Evolutionary conservation across 2,329 filamentous ascomycete species (phyloP).

Genomic region (Capronia coronata): DNA sequence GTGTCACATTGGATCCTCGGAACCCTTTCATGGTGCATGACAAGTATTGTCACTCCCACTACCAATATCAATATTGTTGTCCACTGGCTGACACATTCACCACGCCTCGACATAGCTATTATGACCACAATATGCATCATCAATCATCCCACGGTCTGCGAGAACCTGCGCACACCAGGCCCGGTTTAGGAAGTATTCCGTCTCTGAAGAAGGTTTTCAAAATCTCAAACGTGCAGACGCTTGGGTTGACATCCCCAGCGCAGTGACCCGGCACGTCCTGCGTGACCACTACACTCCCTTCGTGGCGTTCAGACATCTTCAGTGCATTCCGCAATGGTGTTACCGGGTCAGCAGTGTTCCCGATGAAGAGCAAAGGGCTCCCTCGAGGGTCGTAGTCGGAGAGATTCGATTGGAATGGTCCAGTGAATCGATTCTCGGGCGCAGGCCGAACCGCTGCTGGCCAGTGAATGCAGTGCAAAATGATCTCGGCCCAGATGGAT

Average conservation of each 20-base stretch:
- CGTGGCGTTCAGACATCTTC: constrained; percentile 38
- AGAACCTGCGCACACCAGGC: constrained; percentile 35
- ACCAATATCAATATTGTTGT: too few species aligned
- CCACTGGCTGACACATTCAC: too few species aligned
- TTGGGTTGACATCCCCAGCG: constrained; percentile 31
- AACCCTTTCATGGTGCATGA: too few species aligned
- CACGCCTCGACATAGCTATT: too few species aligned
- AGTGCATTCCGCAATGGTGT: constrained; percentile 45
- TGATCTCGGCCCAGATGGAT: constrained; percentile 35
- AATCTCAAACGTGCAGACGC: constrained; percentile 34
- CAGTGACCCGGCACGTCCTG: constrained; percentile 41
- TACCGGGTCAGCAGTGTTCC: constrained; percentile 54
- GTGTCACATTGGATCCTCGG: too few species aligned
- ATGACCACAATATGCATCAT: too few species aligned
- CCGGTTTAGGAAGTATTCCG: constrained; percentile 35
- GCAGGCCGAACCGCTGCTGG: constrained; percentile 27
- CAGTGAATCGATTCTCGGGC: constrained; percentile 34
- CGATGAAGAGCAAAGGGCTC: constrained; percentile 52
- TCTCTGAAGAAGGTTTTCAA: constrained; percentile 41
- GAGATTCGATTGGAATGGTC: constrained; percentile 28
- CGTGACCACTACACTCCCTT: constrained; percentile 40
- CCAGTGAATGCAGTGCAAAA: constrained; percentile 36
- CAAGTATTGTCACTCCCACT: too few species aligned
- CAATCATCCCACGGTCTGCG: constrained; percentile 31
- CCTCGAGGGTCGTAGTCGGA: constrained; percentile 26